Evolutionary conservation across 2,329 filamentous ascomycete species (phyloP).

Genomic region (Raffaelea arxii): DNA sequence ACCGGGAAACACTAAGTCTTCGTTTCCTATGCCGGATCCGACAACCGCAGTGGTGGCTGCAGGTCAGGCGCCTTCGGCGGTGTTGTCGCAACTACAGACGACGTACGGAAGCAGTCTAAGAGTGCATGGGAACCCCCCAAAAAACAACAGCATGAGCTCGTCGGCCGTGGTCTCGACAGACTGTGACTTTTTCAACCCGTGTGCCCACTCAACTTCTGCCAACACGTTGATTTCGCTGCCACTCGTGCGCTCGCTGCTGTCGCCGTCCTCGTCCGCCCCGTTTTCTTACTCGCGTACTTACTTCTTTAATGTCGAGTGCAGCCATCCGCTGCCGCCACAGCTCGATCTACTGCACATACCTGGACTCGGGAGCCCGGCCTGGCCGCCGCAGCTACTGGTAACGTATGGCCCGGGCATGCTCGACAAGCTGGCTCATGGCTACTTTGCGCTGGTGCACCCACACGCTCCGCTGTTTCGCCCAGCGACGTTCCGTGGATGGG

Average conservation of each 20-base stretch:
- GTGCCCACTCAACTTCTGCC: slow-evolving; percentile 22
- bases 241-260: slow-evolving; percentile 12
- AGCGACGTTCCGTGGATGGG: slow-evolving; percentile 20
- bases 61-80: background rate
- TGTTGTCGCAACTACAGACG: too few species aligned
- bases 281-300: slow-evolving; percentile 18
- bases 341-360: slow-evolving; percentile 18
- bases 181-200: slow-evolving; percentile 24
- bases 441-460: slow-evolving; percentile 26
- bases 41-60: background rate
- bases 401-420: slow-evolving; percentile 18
- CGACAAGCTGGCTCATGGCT: slow-evolving; percentile 18
- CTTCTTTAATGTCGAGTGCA: slow-evolving; percentile 24
- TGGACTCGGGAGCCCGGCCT: background rate
- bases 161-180: slow-evolving; percentile 9
- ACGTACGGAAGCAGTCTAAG: too few species aligned
- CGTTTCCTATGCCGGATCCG: background rate
- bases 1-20: too few species aligned
- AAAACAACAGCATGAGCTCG: background rate
- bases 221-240: slow-evolving; percentile 25
- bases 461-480: slow-evolving; percentile 24
- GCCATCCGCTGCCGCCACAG: slow-evolving; percentile 19
- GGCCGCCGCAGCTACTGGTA: background rate
- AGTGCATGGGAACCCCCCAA: background rate
- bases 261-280: background rate